A percentile compares a stretch with the other conserved stretches of the same genome.
These are phyloP conservation scores for Anthracocystis panici-leucophaei DNA, from an alignment of 1,284 basidiomycete genomes.

Conservation along the genomic window DNA sequence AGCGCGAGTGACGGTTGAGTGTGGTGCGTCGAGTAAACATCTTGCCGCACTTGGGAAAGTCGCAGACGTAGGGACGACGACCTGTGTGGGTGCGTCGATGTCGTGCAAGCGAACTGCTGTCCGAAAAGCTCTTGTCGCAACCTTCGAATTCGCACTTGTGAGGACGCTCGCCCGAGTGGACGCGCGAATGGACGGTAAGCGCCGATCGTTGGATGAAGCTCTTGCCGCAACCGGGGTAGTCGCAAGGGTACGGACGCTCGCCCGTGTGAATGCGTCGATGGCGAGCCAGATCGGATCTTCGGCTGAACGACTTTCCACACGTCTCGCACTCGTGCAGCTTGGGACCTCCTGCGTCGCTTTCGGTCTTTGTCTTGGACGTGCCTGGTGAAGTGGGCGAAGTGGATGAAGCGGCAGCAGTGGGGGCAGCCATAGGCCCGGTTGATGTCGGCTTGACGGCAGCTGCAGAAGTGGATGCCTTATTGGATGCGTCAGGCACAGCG, in stretches of 20 bases:
- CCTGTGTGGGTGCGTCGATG: constrained; percentile 80
- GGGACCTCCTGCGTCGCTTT: constrained; percentile 68
- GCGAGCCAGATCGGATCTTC: constrained; percentile 65
- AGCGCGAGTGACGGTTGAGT: constrained; percentile 66
- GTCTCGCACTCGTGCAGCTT: constrained; percentile 67
- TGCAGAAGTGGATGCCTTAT: constrained; percentile 10
- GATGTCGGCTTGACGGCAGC: constrained; percentile 18
- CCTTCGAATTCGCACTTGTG: constrained; percentile 78
- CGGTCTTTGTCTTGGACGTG: constrained; percentile 46
- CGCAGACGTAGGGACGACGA: constrained; percentile 70
- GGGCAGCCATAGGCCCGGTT: background rate
- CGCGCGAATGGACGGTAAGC: constrained; percentile 84
- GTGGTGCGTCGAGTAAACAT: constrained; percentile 69
- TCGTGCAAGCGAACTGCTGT: constrained; percentile 74
- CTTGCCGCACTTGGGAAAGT: constrained; percentile 65
- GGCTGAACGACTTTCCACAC: constrained; percentile 67
- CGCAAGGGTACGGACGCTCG: constrained; percentile 79
- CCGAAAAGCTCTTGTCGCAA: constrained; percentile 75
- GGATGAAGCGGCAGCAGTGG: constrained; percentile 26
- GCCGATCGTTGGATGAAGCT: constrained; percentile 72
- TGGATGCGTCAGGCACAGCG: constrained; percentile 13
- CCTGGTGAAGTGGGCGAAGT: constrained; percentile 37
- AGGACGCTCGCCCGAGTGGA: constrained; percentile 89
- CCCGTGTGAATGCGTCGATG: constrained; percentile 90
- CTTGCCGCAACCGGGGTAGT: constrained; percentile 72